Evolutionary conservation across 2,329 filamentous ascomycete genomes (phyloP).

Genomic region (Curvularia eragrostidis): DNA sequence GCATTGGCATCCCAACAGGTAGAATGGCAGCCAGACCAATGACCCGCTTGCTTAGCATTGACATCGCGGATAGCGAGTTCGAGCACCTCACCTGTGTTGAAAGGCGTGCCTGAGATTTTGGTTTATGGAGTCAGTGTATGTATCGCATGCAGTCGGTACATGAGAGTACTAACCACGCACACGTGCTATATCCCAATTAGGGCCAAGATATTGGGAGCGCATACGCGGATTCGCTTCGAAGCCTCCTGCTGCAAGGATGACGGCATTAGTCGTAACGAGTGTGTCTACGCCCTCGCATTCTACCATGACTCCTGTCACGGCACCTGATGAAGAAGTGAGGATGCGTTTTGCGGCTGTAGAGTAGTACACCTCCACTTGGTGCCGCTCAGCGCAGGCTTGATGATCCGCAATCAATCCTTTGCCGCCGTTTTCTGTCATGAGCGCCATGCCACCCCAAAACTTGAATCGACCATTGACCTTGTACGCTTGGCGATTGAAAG

Average conservation of each 20-base stretch:
- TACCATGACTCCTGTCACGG: slow-evolving; percentile 45
- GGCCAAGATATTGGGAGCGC: slow-evolving; percentile 62
- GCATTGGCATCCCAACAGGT: slow-evolving; percentile 71
- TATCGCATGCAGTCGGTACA: no score
- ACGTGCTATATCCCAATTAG: slow-evolving; percentile 67
- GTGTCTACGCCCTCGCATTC: slow-evolving; percentile 30
- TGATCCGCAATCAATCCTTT: slow-evolving; percentile 64
- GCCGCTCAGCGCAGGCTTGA: slow-evolving; percentile 51
- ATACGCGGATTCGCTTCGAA: slow-evolving; percentile 68
- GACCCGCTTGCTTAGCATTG: slow-evolving; percentile 60
- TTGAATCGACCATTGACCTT: slow-evolving; percentile 65
- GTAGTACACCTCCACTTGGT: slow-evolving; percentile 57
- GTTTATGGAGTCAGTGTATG: no score
- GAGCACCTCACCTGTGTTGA: slow-evolving; percentile 67
- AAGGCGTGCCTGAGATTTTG: no score
- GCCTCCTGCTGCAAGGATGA: slow-evolving; percentile 67
- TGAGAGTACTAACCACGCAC: no score
- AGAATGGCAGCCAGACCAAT: slow-evolving; percentile 71
- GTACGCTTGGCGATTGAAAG: slow-evolving; percentile 71
- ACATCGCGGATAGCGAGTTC: slow-evolving; percentile 60
- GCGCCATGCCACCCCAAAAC: slow-evolving; percentile 71
- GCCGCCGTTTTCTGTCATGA: slow-evolving; percentile 66
- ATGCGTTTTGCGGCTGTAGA: slow-evolving; percentile 56
- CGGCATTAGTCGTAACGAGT: slow-evolving; percentile 48
- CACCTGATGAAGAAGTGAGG: slow-evolving; percentile 41